Conservation (phyloP, 257 asterid species). For the Handroanthus guayacan region DNA sequence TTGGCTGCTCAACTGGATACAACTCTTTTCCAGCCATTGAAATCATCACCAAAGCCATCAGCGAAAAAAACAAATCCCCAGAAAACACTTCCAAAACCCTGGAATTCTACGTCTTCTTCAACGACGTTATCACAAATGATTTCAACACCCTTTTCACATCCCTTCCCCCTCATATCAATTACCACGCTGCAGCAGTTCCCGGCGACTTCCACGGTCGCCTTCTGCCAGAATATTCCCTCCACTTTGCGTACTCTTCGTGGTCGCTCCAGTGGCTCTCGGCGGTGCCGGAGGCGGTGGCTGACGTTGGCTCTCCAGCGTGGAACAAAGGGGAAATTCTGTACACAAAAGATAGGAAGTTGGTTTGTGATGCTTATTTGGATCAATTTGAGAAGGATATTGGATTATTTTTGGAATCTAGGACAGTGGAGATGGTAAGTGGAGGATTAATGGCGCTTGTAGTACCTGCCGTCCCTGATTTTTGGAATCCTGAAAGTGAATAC, state of each 20-base stretch:
- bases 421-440: slow-evolving; percentile 40
- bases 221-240: slow-evolving; percentile 39
- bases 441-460: slow-evolving; percentile 45
- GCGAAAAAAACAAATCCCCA: not conserved
- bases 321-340: slow-evolving; percentile 40
- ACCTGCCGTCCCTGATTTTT: slow-evolving; percentile 33
- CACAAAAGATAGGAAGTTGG: slow-evolving; percentile 27
- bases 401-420: slow-evolving; percentile 38
- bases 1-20: slow-evolving; percentile 56
- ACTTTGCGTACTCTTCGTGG: slow-evolving; percentile 46
- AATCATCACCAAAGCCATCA: slow-evolving; percentile 38
- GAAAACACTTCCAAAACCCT: not conserved
- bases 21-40: slow-evolving; percentile 47
- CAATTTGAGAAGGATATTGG: slow-evolving; percentile 34
- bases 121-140: slow-evolving; percentile 41
- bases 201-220: slow-evolving; percentile 40
- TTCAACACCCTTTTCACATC: slow-evolving; percentile 44
- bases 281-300: slow-evolving; percentile 36
- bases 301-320: slow-evolving; percentile 37
- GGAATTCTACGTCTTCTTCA: slow-evolving; percentile 35
- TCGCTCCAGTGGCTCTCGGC: slow-evolving; percentile 46
- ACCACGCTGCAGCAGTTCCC: slow-evolving; percentile 33
- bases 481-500: slow-evolving; percentile 6
- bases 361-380: slow-evolving; percentile 37
- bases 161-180: slow-evolving; percentile 30